Conservation (phyloP, 2,329 filamentous ascomycete species). For the Claviceps spartinae region DNA sequence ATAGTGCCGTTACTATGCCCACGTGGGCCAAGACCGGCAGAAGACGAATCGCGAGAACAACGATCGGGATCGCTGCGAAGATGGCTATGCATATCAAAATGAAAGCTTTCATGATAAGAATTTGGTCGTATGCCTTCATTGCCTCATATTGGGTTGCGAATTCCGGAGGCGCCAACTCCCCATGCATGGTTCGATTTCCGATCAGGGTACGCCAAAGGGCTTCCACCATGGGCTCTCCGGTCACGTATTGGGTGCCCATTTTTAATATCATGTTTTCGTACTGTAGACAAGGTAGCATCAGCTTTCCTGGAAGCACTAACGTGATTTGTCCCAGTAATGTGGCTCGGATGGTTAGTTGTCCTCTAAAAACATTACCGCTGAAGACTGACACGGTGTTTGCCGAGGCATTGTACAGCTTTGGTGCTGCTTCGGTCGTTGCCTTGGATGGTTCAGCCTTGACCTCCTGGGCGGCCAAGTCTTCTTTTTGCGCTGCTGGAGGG, state of each 20-base stretch:
- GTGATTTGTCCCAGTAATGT: neutral
- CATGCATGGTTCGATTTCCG: conserved; percentile 4
- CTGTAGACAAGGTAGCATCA: conserved; percentile 1
- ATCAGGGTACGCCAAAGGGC: conserved; percentile 6
- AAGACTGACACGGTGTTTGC: neutral
- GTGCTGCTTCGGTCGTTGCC: too few species aligned
- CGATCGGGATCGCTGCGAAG: neutral
- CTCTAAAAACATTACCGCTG: neutral
- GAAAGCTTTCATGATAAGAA: neutral
- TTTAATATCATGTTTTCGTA: conserved; percentile 3
- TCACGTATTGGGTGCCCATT: conserved; percentile 3
- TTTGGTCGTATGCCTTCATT: conserved; percentile 3
- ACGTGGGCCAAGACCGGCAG: conserved; percentile 2
- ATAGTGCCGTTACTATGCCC: neutral
- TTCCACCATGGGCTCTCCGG: conserved; percentile 4
- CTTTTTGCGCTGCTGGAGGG: neutral
- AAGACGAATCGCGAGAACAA: conserved; percentile 2
- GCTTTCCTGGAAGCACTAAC: conserved; percentile 2
- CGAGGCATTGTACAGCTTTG: conserved; percentile 3
- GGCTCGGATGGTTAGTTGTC: neutral
- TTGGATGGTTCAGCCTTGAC: neutral
- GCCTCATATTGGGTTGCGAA: conserved; percentile 5
- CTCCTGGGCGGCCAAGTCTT: neutral
- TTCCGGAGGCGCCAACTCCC: conserved; percentile 1
- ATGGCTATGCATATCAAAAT: neutral